Evolutionary conservation across 352 stramenopile species (phyloP), one percentile per base, ranked within the genome.

Genomic region (Pythium guiyangense): DNA sequence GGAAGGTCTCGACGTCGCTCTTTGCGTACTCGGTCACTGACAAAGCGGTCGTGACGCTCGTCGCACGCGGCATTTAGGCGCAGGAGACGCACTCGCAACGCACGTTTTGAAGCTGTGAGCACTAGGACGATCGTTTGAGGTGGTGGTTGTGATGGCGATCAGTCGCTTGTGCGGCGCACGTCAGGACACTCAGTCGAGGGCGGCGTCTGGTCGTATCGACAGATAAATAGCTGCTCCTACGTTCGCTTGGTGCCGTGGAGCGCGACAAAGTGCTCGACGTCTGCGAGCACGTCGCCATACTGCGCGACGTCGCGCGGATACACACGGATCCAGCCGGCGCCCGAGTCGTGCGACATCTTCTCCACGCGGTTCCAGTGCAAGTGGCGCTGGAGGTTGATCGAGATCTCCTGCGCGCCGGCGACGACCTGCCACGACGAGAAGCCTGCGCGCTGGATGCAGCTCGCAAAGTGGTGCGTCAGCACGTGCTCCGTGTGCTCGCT

Each of bases 281-380:
- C 80, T 1, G 51, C 57, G 11, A 92, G 64, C 27, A 95, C 86
- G 46, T 95, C 86, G 17, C 82, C 73, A 34, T 85, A 95, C 3
- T 60, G 48, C 6, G 84, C 86, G 39, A 95, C 86, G 20, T 90
- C 84, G 43, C 72, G 65, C 43, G 86, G 86, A 53, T 95, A 95
- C 40, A 95, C 84, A 27, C 84, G 82, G 52, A 95, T 91, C 86
- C 86, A 95, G 1, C 80, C 84, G 37, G 75, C 72, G 10, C 86
- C 86, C 3, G 86, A 92, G 49, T 94, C 86, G 53, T 94, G 84
- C 10, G 74, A 87, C 86, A 95, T 94, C 50, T 95, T 94, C 59
- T 94, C 83, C 4, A 90, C 74, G 37, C 86, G 84, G 40, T 94
- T 90, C 86, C 86, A 95, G 59, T 94, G 82, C 35, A 95, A 66